phyloP scores from a whole-genome alignment of 2,329 filamentous ascomycete genomes.

The Ophiognomonia clavigignenti-juglandacearum region DNA sequence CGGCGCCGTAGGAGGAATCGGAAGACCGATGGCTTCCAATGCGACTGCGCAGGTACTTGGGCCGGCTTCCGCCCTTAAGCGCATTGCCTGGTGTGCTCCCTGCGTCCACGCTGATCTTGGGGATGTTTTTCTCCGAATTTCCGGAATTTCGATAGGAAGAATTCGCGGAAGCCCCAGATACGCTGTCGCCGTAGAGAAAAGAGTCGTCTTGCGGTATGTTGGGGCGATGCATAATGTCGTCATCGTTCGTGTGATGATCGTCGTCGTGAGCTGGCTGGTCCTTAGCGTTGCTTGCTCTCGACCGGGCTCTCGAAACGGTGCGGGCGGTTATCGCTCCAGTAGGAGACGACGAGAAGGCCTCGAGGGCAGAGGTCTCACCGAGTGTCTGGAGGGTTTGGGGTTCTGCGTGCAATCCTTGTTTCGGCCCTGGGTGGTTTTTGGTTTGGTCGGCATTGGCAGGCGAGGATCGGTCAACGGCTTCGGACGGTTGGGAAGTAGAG shows the following conservation, averaged over 20 bases:
- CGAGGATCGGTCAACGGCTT: constrained; percentile 8
- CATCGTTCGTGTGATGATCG: constrained; percentile 17
- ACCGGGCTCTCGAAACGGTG: constrained; percentile 47
- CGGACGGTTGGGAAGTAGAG: constrained; percentile 7
- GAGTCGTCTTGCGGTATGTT: constrained; percentile 21
- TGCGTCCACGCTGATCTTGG: constrained; percentile 32
- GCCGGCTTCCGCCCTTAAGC: constrained; percentile 41
- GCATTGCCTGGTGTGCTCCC: constrained; percentile 43
- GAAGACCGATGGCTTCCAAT: constrained; percentile 56
- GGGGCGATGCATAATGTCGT: constrained; percentile 18
- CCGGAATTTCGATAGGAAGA: constrained; percentile 29
- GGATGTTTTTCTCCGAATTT: constrained; percentile 28
- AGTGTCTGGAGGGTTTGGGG: constrained; percentile 26
- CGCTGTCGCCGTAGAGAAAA: constrained; percentile 26
- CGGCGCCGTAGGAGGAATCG: constrained; percentile 53
- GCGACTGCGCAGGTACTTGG: constrained; percentile 54
- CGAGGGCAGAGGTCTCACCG: constrained; percentile 40
- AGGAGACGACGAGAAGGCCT: constrained; percentile 52
- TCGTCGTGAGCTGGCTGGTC: constrained; percentile 18
- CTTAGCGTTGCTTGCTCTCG: constrained; percentile 31
- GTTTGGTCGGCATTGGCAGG: neutral
- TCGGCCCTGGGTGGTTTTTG: constrained; percentile 3
- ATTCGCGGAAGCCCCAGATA: constrained; percentile 21
- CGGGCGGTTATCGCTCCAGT: constrained; percentile 50
- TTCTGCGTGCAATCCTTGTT: constrained; percentile 12